Evolutionary conservation across 441 rosid species (phyloP).

Genomic region (Theobroma grandiflorum): DNA sequence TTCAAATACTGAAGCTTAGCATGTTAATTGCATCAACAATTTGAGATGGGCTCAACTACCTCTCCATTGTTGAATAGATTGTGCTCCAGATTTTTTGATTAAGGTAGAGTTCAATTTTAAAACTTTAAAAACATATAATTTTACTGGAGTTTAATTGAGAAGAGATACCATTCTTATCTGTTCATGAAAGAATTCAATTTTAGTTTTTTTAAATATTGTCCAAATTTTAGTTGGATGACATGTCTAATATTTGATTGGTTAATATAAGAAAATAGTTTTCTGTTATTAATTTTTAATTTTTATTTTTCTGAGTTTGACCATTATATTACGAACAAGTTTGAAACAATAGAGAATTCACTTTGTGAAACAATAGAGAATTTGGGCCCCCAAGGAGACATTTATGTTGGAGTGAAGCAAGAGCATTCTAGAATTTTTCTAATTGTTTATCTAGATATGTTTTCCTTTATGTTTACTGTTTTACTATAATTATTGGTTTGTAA

Average conservation of each 20-base stretch:
- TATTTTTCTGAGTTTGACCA: background rate
- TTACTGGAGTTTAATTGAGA: background rate
- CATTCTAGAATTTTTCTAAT: background rate
- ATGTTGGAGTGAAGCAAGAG: background rate
- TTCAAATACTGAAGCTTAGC: background rate
- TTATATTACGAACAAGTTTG: background rate
- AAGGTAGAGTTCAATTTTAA: background rate
- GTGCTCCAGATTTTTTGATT: background rate
- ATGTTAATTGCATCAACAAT: background rate
- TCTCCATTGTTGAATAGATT: background rate
- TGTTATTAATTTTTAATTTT: background rate
- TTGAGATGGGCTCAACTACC: background rate
- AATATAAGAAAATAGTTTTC: background rate
- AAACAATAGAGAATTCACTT: background rate
- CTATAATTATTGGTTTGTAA: background rate
- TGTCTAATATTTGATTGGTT: conserved; percentile 6
- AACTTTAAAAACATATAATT: background rate
- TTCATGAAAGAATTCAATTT: background rate
- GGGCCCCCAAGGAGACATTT: background rate
- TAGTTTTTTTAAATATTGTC: background rate
- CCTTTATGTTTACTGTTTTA: background rate
- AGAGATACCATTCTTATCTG: background rate
- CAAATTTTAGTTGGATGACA: background rate
- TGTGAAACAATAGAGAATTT: conserved; percentile 2
- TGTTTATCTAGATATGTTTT: background rate